Percentiles rank a stretch among this genome's conserved stretches.
Conservation (phyloP, 129 eudicot species). For the Lonicera japonica region DNA sequence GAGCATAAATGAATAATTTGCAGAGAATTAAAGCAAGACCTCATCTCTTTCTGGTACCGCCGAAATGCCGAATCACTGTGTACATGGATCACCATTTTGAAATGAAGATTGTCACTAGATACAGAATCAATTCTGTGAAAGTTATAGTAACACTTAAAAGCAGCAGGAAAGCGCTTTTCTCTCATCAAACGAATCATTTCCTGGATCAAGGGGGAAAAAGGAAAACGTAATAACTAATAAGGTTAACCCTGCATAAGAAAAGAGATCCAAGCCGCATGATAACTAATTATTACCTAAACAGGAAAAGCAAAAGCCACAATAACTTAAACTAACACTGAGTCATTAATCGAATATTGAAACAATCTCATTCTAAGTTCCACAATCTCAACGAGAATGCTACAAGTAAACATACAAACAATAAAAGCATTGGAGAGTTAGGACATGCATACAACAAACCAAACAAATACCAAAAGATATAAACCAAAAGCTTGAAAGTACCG, state of each 20-base stretch:
- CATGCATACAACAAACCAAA: not conserved
- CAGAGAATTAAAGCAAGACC: conserved; percentile 23
- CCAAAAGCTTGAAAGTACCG: too few species aligned
- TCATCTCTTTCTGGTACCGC: conserved; percentile 94
- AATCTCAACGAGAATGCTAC: not conserved
- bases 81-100: conserved; percentile 96
- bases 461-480: conserved; percentile 1
- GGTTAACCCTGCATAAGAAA: not conserved
- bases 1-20: not conserved
- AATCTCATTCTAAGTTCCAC: not conserved
- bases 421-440: too few species aligned
- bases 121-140: conserved; percentile 51
- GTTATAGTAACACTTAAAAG: conserved; percentile 82
- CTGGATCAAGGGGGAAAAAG: conserved; percentile 31
- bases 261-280: not conserved
- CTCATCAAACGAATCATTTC: conserved; percentile 86
- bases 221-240: not conserved
- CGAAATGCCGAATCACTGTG: conserved; percentile 74
- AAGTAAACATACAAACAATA: too few species aligned
- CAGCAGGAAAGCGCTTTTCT: conserved; percentile 75
- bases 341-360: not conserved
- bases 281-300: not conserved
- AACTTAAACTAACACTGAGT: not conserved
- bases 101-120: conserved; percentile 57
- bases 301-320: not conserved